Evolutionary conservation across 192 early-diverging fungal species (phyloP), one percentile per base, ranked within the genome.

Genomic region (Glomus cerebriforme): DNA sequence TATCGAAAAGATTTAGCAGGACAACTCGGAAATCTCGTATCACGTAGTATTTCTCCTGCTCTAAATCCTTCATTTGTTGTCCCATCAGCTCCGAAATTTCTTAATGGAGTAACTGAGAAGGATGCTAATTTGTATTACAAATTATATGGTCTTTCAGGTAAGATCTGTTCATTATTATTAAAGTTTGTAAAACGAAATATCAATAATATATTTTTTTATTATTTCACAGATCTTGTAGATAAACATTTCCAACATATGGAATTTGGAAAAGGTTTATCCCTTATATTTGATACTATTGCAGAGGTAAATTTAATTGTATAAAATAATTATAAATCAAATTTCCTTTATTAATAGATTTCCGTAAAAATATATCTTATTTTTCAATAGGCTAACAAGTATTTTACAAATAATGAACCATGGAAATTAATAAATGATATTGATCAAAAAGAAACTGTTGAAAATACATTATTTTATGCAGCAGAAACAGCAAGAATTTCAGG

Each of bases 1-100:
- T 95, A 96, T 83, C 90, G 86, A 65, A 93, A 95, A 79, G 89
- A 93, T 75, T 87, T 97, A 26, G 93, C 87, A 12, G 92, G 93
- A 1, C 95, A 94, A 83, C 86, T 96, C 12, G 96, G 93, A 66
- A 97, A 97, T 79, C 86, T 97, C 22, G 81, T 93, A 24, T 87
- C 90, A 35, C 87, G 96, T 67, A 89, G 92, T 35, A 86, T 89
- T 7, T 89, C 90, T 1, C 62, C 79, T 12, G 81, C 88, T 15
- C 72, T 93, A 39, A 91, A 93, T 66, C 90, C 89, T 31, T 79
- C 65, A 35, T 76, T 60, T 12, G 31, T 64, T 24, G 72, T 90
- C 7, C 92, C 92, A 4, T 32, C 68, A 5, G 13, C 32, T 9
- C 66, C 79, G 15, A 13, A 32, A n/a, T 29, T 19, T 62, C 45